A percentile compares a stretch with the other conserved stretches of the same genome.
These are phyloP conservation scores for Phaeosphaeriaceae sp. DNA, from an alignment of 2,329 filamentous ascomycete genomes.

Conservation along the genomic window DNA sequence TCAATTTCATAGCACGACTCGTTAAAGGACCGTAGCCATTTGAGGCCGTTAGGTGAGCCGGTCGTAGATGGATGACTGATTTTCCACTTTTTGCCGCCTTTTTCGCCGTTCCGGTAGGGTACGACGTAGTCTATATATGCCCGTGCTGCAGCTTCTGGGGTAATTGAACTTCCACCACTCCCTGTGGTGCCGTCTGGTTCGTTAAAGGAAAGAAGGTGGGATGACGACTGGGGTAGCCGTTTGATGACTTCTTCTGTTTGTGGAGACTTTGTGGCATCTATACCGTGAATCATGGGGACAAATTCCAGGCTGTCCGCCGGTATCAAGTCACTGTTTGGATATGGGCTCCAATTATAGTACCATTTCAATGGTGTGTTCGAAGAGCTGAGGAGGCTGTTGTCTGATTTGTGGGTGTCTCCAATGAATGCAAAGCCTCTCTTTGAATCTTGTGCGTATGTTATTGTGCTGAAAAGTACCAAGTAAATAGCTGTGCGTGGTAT, in stretches of 20 bases:
- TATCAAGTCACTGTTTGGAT: constrained; percentile 61
- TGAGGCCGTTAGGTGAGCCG: constrained; percentile 64
- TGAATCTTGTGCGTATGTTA: constrained; percentile 43
- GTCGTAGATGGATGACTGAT: constrained; percentile 74
- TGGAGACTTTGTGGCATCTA: constrained; percentile 48
- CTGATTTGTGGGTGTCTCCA: constrained; percentile 59
- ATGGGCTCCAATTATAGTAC: constrained; percentile 81
- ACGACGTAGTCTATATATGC: constrained; percentile 76
- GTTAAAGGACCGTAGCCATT: constrained; percentile 73
- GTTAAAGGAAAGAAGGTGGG: constrained; percentile 78
- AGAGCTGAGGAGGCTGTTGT: constrained; percentile 70
- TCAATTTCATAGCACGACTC: constrained; percentile 58
- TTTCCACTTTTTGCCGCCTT: constrained; percentile 58
- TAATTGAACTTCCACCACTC: constrained; percentile 69
- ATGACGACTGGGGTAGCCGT: constrained; percentile 61
- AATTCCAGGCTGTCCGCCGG: constrained; percentile 66
- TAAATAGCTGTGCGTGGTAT: constrained; percentile 1
- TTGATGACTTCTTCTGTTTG: constrained; percentile 66
- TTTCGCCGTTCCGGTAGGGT: constrained; percentile 65
- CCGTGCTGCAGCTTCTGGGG: constrained; percentile 67
- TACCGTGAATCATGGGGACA: constrained; percentile 81
- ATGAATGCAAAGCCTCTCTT: constrained; percentile 80
- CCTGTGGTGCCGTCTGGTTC: constrained; percentile 70
- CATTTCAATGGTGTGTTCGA: constrained; percentile 70
- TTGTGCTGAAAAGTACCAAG: constrained; percentile 14